Evolutionary conservation across 225 moss, liverwort and hornwort species (phyloP), one percentile per base, ranked within the genome.

Genomic region (Polytrichum formosum): DNA sequence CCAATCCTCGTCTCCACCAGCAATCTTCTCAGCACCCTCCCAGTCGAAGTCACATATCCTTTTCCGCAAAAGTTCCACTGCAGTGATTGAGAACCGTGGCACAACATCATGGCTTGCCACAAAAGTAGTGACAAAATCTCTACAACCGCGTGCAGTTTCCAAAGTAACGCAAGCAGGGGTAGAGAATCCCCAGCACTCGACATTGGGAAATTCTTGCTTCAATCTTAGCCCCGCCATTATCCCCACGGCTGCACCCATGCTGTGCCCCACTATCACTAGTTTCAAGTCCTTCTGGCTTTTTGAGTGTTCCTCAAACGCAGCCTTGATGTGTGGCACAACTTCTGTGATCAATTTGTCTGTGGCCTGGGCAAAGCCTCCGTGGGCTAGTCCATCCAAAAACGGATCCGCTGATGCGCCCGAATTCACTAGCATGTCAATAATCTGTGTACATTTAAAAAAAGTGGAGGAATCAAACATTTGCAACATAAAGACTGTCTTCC

Each of bases 191-290:
- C 94, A 98, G 55, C 94, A 92, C 66, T 90, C 88, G 20, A 98
- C 63, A 18, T 84, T 82, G 26, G 82, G 68, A 68, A 81, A 98
- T 59, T 88, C 83, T 7, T 90, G 71, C 46, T 84, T 85, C 22
- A 98, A 71, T 54, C 79, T 74, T 66, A 94, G 70, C 4, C 78
- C 88, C 21, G 79, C 81, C 83, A 98, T 84, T 20, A 85, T 76
- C 6, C 91, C 98, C 23, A 98, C 92, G 1, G 98, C 94, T 29
- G 90, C 98, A 6, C 98, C 98, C 94, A 98, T 85, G 75, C 94
- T 94, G 67, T 98, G 98, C 2, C 98, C 98, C 1, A 84, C 82
- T 54, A 98, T 83, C 64, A 98, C 85, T 7, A 98, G 79, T 76
- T 98, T 98, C 77, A 91, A 58, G 60, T 85, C 67, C 69, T 83